Percentiles rank a stretch among this genome's conserved stretches.
Conservation (phyloP, 1,139 yeast species). For the Suhomyces taliae region DNA sequence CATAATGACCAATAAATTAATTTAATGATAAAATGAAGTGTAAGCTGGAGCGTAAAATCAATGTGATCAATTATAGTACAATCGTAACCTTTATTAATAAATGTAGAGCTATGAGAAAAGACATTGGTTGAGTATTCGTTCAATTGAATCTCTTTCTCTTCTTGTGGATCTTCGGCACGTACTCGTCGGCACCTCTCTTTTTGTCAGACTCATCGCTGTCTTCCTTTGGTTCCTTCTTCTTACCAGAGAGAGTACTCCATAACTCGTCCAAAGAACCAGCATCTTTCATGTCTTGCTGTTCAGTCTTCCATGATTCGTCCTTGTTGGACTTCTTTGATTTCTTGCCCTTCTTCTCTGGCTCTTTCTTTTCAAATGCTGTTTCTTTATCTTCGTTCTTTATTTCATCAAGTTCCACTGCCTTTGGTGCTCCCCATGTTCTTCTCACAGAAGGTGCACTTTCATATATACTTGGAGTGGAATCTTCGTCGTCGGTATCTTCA, state of each 20-base stretch:
- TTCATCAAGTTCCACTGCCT: slow-evolving; percentile 3
- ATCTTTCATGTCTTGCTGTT: slow-evolving; percentile 1
- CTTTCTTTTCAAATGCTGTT: slow-evolving; percentile 12
- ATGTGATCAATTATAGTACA: too few relatives aligned
- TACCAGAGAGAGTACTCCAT: slow-evolving; percentile 26
- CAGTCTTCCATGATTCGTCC: slow-evolving; percentile 4
- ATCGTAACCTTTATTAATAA: too few relatives aligned
- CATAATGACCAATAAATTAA: too few relatives aligned
- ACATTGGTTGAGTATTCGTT: too few relatives aligned
- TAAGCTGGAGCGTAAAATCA: too few relatives aligned
- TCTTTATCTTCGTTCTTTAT: background rate
- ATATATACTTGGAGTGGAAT: slow-evolving; percentile 1
- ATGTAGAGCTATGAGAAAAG: too few relatives aligned
- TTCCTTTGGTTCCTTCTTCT: slow-evolving; percentile 15
- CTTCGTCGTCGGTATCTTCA: slow-evolving; percentile 9
- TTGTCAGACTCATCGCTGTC: background rate
- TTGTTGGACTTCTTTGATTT: slow-evolving; percentile 1
- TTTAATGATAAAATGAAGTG: too few relatives aligned
- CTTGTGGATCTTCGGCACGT: slow-evolving; percentile 18
- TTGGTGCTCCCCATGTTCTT: slow-evolving; percentile 12
- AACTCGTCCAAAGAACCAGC: slow-evolving; percentile 25
- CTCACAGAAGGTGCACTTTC: slow-evolving; percentile 5
- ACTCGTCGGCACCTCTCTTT: slow-evolving; percentile 13
- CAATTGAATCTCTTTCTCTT: slow-evolving; percentile 17
- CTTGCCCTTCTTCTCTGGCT: slow-evolving; percentile 14